phyloP scores from a whole-genome alignment of 352 stramenopile genomes.

The Pythium plurisporium region DNA sequence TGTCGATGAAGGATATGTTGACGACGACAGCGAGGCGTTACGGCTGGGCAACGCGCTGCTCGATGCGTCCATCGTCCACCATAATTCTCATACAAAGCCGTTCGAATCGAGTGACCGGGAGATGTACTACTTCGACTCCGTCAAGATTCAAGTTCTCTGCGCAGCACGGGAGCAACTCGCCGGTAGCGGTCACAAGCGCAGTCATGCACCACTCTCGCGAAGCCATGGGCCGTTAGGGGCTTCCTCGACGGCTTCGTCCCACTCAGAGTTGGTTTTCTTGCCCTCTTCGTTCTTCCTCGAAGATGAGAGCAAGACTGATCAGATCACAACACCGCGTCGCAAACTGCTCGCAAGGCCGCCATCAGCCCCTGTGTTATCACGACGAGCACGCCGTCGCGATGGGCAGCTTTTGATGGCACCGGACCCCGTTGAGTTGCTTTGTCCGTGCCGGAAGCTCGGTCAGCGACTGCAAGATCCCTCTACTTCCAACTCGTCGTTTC shows the following conservation, averaged over 20 bases:
- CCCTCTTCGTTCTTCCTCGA: too few species aligned
- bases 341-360: background rate
- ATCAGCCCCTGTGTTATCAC: background rate
- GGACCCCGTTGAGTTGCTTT: slow-evolving; percentile 19
- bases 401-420: background rate
- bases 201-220: too few species aligned
- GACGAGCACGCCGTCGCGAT: background rate
- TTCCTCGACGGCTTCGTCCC: too few species aligned
- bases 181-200: background rate
- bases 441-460: slow-evolving; percentile 35
- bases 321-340: too few species aligned
- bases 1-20: slow-evolving; percentile 1
- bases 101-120: slow-evolving; percentile 11
- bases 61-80: slow-evolving; percentile 17
- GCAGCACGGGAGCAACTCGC: background rate
- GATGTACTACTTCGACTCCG: slow-evolving; percentile 18
- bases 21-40: slow-evolving; percentile 10
- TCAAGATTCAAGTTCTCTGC: background rate
- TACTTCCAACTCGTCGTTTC: too few species aligned
- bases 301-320: background rate
- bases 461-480: slow-evolving; percentile 28
- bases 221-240: too few species aligned
- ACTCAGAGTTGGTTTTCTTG: too few species aligned
- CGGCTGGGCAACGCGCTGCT: slow-evolving; percentile 25
- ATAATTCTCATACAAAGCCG: slow-evolving; percentile 10